Evolutionary conservation across 352 stramenopile species (phyloP).

Genomic region (Phytopythium chamaehyphon): DNA sequence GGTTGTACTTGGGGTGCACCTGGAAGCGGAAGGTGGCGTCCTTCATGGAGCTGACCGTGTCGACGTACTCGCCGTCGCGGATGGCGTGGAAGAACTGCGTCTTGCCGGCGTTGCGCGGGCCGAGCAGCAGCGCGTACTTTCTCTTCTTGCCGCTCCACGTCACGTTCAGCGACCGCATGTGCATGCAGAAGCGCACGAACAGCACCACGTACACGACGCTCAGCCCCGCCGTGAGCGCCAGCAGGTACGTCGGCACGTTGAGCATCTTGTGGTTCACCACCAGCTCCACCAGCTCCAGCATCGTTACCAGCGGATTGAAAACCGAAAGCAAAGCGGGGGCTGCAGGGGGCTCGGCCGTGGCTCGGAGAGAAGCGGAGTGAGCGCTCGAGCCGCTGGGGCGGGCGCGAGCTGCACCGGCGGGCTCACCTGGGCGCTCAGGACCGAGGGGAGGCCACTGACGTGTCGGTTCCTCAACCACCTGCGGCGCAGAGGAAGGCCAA

Average conservation of each 20-base stretch:
- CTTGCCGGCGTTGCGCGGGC: constrained; percentile 68
- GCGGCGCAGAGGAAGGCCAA: no score
- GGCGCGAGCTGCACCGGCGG: no score
- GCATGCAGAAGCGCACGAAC: constrained; percentile 51
- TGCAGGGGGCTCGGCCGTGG: no score
- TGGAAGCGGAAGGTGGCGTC: constrained; percentile 62
- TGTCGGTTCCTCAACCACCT: no score
- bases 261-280: constrained; percentile 45
- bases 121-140: constrained; percentile 66
- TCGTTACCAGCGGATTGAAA: background rate
- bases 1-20: constrained; percentile 64
- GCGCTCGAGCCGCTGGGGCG: no score
- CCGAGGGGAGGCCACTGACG: no score
- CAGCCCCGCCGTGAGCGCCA: constrained; percentile 41
- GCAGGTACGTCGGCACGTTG: constrained; percentile 51
- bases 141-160: constrained; percentile 70
- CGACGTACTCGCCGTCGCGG: constrained; percentile 52
- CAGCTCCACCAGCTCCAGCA: background rate
- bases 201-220: constrained; percentile 50
- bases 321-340: no score
- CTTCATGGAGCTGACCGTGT: constrained; percentile 87
- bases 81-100: constrained; percentile 81
- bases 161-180: constrained; percentile 62
- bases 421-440: no score
- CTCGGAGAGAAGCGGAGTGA: no score